Evolutionary conservation across 2,329 filamentous ascomycete genomes (phyloP), one percentile per base, ranked within the genome.

Genomic region (Fusarium sp.): DNA sequence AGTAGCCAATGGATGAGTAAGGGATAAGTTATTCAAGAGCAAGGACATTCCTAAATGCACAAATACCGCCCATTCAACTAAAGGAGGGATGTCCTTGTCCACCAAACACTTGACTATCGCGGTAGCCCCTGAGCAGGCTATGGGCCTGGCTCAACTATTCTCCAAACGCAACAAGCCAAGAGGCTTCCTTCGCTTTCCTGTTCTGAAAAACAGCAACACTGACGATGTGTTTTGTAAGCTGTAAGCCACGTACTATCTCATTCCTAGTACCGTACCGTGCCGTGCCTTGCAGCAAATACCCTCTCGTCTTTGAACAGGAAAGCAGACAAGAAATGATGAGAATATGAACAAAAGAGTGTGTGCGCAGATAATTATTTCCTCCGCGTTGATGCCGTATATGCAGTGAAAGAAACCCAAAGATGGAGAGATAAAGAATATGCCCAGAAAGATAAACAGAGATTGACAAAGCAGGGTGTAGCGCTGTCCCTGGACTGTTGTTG

Each of bases 41-140:
- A 72, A 72, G 66, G 72, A 62, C 71, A 65, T 62, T 70, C 55
- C 61, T 27, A 58, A 75, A 76, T 70, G 67, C 73, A 76, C 65
- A 72, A 75, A 60, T 73, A 68, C 74, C 74, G 59, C 74, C 71
- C 69, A 67, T 72, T 72, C 49, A 71, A 68, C 68, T 69, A 75
- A 72, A 56, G 53, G 68, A 71, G 66, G 71, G 68, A 70, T 72
- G 67, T 60, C 62, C 64, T 65, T 57, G 27, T 52, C 47, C 48
- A 41, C 55, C 25, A 60, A 60, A 61, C 41, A 40, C 49, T 48
- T 49, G 62, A 54, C 49, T 57, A 64, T 53, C 62, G 57, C 44
- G 48, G 27, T 43, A 22, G 34, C 46, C 53, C 38, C n/a, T 52
- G 32, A 27, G 34, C 27, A 60, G 18, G 51, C 38, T 20, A 22